Base-by-base conservation (phyloP, 345 rosid species). In the Alliaria petiolata region DNA sequence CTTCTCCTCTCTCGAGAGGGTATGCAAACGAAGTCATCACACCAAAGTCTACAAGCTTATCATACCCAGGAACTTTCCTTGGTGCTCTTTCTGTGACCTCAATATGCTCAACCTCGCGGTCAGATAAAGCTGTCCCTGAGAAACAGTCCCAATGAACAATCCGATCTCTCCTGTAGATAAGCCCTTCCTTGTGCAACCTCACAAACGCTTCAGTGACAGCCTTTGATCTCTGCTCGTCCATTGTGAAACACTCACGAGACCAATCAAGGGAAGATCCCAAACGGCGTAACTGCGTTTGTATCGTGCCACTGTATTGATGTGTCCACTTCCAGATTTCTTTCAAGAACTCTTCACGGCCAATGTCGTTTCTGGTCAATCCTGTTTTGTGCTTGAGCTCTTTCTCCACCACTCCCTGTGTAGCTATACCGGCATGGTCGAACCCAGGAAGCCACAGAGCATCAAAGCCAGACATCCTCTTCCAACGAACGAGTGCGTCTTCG, bases 401-500 rank as follows among this genome's bases (percentile, higher is more conserved):
- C 82, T 93, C 98, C 47, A 93, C 95, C 61, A 86, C 93, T 51
- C 89, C 95, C 95, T 95, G 97, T 50, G 98, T 93, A 66, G 98
- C 96, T 77, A 93, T 93, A 76, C 97, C 97, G 69, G 97, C 98
- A 81, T 95, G 99, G 74, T 95, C 99, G 72, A 86, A 79, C 14
- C 97, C 96, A 26, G 97, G 97, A 17, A 95, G 90, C 99, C 99
- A 89, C 74, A 91, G 69, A 62, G 96, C 31, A 28, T 28, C 31
- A 28, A 28, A 28, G 4, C 31, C 31, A 28, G 31, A 28, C 31
- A 28, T 28, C 59, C 99, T 81, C 85, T 79, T 85, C 89, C 90
- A 95, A 11, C 97, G 96, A 66, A 91, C 88, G 28, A 91, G 85
- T 1, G 88, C 82, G 84, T 95, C 99, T 95, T 91, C 80, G 38